Base-by-base conservation (phyloP, 164 flowering plant genomes). In the Taxillus chinensis region DNA sequence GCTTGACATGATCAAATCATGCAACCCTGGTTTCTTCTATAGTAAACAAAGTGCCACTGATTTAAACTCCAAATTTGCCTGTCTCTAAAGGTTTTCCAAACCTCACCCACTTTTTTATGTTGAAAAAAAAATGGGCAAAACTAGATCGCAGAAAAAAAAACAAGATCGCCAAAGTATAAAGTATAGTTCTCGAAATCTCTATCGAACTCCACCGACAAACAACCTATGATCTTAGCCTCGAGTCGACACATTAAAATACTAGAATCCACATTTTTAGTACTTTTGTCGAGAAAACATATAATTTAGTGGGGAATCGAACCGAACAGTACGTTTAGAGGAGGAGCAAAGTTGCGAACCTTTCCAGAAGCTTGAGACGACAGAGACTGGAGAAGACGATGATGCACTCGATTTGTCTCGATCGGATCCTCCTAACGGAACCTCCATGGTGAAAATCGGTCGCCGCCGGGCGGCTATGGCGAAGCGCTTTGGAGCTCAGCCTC, bases 321-420 rank as follows among this genome's bases (percentile, higher is more conserved):
- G 12, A 55, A 13, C 12, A 11, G 51, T 4, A 5, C 51, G 12
- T 48, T 48, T 48, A 14, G 13, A 48, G 51, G 13, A 46, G 14
- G 12, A 52, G 6, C 7, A 12, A 41, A 5, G 2, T 8, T 6
- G 46, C 46, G 4, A 10, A 89, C 98, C 96, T 90, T 75, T 85
- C 98, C 98, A 92, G 82, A 87, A 92, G 71, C 62, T 86, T 27
- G 84, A 77, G 70, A 88, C 82, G 70, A 79, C 85, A 11, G 86
- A 68, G 55, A 78, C 63, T 0, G 92, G 90, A 59, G 96, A 78
- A 43, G 93, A 68, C 11, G 95, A 75, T 8, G 72, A 58, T 48
- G 74, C 70, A 62, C 57, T 73, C 37, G 82, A 70, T 61, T 82
- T 86, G 61, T 92, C 96, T 63, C 95, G 64, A 39, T 87, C 96